Base-by-base conservation (phyloP, 495 filamentous ascomycete species). In the Hypoxylon perforatum region DNA sequence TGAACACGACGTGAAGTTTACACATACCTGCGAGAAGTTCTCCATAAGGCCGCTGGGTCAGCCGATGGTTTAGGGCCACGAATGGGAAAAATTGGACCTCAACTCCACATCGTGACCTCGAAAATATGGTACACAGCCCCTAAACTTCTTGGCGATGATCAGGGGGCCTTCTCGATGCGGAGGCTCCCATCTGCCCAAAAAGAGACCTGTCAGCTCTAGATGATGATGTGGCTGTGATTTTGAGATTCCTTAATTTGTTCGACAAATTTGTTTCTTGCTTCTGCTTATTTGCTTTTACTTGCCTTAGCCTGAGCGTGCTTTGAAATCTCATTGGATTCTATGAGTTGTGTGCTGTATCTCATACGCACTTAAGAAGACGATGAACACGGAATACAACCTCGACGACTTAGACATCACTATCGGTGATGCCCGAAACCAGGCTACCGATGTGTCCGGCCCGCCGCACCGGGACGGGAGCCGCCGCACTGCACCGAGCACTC, bases 361-460 rank as follows among this genome's bases (percentile, higher is more conserved):
- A 52, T 36, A 38, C 33, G 55, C 48, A 48, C 54, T 54, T 44
- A 48, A 55, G 23, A 23, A 49, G 55, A 56, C 36, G 50, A 69
- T 69, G 44, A 69, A 69, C 45, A 57, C 28, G 36, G 68, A 71
- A 18, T 73, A 71, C 36, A 73, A 73, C 54, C 71, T 71, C 57
- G 68, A 73, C 53, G 71, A 73, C 42, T 64, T 73, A 15, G 71
- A 73, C 45, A 18, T 55, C 39, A 64, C 68, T 5, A 56, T 73
- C 22, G 68, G 71, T 57, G 67, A 71, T 48, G 46, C 63, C 8
- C 60, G 71, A 38, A 64, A 71, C 41, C 64, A 73, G 21, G 28
- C 61, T 4, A 52, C 59, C 22, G 47, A 61, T n/a, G 47, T 71
- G 6, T 50, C 60, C 35, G 64, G 61, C 8, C 67, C 61, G 33